Base-by-base conservation (phyloP, 768 basidiomycete genomes). In the Pleurotus tuoliensis region DNA sequence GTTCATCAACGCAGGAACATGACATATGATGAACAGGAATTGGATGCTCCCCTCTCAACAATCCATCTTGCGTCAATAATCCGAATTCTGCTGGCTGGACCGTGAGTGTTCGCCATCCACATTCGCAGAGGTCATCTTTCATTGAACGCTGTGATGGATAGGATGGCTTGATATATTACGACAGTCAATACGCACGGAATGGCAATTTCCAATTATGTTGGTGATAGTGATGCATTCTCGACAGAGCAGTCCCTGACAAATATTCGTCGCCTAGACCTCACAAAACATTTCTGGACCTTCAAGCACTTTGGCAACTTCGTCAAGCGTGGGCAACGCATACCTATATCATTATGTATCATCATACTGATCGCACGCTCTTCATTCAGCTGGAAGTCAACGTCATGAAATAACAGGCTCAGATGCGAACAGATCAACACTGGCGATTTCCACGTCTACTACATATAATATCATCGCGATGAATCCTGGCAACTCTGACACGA, bases 71-170 rank as follows among this genome's bases (percentile, higher is more conserved):
- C 24, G 62, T 69, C 7, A 71, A 69, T 6, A 67, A 64, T 1
- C 55, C 69, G 16, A 77, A 79, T 57, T 64, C 71, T 0, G 64
- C 66, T 43, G 77, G 77, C 15, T 79, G 76, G 76, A 76, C 69
- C 56, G 77, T 76, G 46, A 60, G 71, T 50, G 1, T 24, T 24
- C 11, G 6, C n/a, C n/a, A 37, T 37, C 30, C n/a, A 13, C 8
- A 9, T 4, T 13, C 43, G n/a, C 15, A 18, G 6, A 5, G 24
- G n/a, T 6, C 0, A 24, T 48, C 47, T 37, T 58, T 37, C 43
- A 15, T 53, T 4, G 18, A 58, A 12, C 24, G 13, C 45, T 57
- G 11, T 9, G 20, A 34, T 7, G 12, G 37, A 11, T 48, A 72
- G 71, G 71, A 73, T 48, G 69, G 69, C 5, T 47, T 73, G 55